Base-by-base conservation (phyloP, 164 flowering plant genomes). In the Amborella trichopoda region DNA sequence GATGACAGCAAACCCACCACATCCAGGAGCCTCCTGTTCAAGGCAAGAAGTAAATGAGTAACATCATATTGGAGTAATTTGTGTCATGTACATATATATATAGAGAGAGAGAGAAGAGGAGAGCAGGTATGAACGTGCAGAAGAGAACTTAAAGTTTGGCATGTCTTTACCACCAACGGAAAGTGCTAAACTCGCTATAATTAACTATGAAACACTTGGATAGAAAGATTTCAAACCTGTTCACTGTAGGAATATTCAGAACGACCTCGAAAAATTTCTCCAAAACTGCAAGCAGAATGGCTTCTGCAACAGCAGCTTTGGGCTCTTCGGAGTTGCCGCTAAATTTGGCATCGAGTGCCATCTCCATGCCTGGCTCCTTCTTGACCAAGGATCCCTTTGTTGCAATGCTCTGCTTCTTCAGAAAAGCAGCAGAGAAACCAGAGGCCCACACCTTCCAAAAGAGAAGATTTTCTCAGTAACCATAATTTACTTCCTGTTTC, bases 351-450 rank as follows among this genome's bases (percentile, higher is more conserved):
- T 54, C 64, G 28, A 50, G 59, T n/a, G 51, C 25, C 16, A 41
- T 52, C 11, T 55, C 70, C 25, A 46, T 44, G 11, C 48, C 62
- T 39, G 71, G 37, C 16, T 55, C 73, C 24, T 44, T 42, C 4
- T 54, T 41, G 28, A 38, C 46, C 4, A 42, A 3, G 1, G 28
- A 19, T 50, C 87, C 84, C 67, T 80, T 81, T 14, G 95, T 74
- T 21, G 91, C 91, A 23, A 76, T 59, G 52, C 96, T 93, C 26
- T 70, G 69, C 71, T 83, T 93, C 54, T 93, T 84, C 56, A 93
- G 67, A 62, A 93, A 75, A 18, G 99, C 99, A 53, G 96, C 96
- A 50, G 96, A 84, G 68, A 93, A 93, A 38, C 99, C 99, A 6
- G 94, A 82, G 16, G 99, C 96, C 90, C 94, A 88, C 6, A 93